Percentiles rank a stretch among this genome's conserved stretches.
Conservation (phyloP, 2,329 filamentous ascomycete species). For the Fusarium paranaense region DNA sequence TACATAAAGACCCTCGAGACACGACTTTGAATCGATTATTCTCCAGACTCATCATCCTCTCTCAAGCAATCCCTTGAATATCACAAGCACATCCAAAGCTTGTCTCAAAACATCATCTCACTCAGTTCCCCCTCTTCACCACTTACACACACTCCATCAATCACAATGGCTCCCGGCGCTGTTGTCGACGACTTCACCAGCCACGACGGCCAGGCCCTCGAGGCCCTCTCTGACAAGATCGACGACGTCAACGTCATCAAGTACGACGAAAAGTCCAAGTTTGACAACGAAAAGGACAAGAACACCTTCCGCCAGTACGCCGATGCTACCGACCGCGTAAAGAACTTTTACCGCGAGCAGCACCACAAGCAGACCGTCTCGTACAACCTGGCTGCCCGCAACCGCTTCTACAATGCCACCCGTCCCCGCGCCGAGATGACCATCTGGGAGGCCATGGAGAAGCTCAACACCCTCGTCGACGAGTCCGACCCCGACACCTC, state of each 20-base stretch:
- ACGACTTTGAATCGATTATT: constrained; percentile 1
- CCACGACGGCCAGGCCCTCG: constrained; percentile 51
- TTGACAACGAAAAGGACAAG: constrained; percentile 83
- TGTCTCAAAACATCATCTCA: neutral
- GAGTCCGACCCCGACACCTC: constrained; percentile 91
- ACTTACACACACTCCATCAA: constrained; percentile 27
- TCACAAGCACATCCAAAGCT: neutral
- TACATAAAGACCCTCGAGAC: constrained; percentile 29
- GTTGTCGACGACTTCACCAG: constrained; percentile 40
- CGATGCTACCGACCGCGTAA: constrained; percentile 84
- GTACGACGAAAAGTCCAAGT: constrained; percentile 67
- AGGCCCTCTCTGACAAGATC: constrained; percentile 61
- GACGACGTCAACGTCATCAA: constrained; percentile 67
- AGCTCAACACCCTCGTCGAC: constrained; percentile 90
- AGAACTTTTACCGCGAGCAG: constrained; percentile 84
- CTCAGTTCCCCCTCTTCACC: neutral
- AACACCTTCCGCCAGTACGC: constrained; percentile 85
- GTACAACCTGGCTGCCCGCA: constrained; percentile 86
- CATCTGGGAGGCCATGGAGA: constrained; percentile 93
- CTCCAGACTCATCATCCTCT: constrained; percentile 27
- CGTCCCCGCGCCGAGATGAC: constrained; percentile 78
- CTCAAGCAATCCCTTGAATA: neutral
- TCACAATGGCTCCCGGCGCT: constrained; percentile 44
- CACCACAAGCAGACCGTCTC: constrained; percentile 80
- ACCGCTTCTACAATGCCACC: constrained; percentile 65